phyloP scores from a whole-genome alignment of 169 alveolate species.

The Babesia caballi region DNA sequence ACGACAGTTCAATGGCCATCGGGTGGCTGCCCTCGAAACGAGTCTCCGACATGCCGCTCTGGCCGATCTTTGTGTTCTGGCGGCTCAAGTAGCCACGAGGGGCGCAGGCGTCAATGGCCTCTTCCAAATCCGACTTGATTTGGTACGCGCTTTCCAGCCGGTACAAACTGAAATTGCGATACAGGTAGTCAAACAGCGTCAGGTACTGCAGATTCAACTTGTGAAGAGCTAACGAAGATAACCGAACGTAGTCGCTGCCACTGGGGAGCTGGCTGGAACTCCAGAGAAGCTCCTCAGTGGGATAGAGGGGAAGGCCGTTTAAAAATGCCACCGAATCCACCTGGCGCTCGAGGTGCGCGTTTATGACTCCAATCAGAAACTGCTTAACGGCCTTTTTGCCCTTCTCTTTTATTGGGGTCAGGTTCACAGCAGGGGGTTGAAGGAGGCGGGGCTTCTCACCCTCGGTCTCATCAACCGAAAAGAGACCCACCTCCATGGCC shows the following conservation, averaged over 20 bases:
- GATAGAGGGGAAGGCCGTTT: conserved; percentile 27
- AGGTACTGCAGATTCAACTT: conserved; percentile 87
- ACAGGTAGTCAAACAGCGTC: conserved; percentile 86
- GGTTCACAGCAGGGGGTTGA: conserved; percentile 23
- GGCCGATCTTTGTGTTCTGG: neutral
- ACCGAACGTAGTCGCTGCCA: conserved; percentile 25
- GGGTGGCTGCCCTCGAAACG: conserved; percentile 37
- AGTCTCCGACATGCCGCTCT: conserved; percentile 7
- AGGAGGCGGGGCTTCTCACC: neutral
- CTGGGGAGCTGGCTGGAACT: conserved; percentile 28
- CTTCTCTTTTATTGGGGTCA: conserved; percentile 39
- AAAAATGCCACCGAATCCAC: conserved; percentile 24
- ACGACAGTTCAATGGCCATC: conserved; percentile 22
- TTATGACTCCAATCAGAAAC: conserved; percentile 17
- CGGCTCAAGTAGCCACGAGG: conserved; percentile 54
- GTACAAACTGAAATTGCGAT: conserved; percentile 84
- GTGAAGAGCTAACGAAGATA: conserved; percentile 74
- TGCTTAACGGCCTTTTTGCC: conserved; percentile 33
- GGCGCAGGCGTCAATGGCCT: conserved; percentile 75
- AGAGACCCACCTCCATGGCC: conserved; percentile 21
- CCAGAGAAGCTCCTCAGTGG: conserved; percentile 48
- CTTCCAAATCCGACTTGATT: conserved; percentile 84
- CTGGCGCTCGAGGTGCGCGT: conserved; percentile 8
- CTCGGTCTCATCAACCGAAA: conserved; percentile 12
- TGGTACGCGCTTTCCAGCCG: conserved; percentile 86